These are phyloP conservation scores for Pyracantha coccinea DNA, from an alignment of 331 rosid genomes.

Conservation along the genomic window DNA sequence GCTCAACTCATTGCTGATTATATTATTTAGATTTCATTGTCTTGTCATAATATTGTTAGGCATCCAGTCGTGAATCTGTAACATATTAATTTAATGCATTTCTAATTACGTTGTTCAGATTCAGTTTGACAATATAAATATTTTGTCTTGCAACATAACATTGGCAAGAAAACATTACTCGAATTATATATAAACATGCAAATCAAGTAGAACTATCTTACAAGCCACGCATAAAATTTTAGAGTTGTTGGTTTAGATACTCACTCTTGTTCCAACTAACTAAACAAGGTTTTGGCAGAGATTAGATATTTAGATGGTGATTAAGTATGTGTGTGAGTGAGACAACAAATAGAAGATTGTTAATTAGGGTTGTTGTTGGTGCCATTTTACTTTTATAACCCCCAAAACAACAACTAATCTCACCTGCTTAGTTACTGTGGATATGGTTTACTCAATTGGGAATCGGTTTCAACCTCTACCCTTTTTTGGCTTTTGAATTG, in stretches of 20 bases:
- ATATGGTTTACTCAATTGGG: constrained; percentile 10
- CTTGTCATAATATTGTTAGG: too few species aligned
- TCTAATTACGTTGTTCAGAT: too few species aligned
- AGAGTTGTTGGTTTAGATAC: neutral
- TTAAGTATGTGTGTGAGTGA: constrained; percentile 5
- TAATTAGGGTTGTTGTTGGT: constrained; percentile 15
- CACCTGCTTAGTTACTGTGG: constrained; percentile 24
- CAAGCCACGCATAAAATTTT: constrained; percentile 38
- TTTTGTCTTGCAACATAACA: too few species aligned
- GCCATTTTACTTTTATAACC: constrained; percentile 21
- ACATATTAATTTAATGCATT: too few species aligned
- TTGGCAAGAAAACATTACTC: neutral
- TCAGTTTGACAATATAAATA: too few species aligned
- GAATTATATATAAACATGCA: neutral
- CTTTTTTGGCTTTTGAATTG: constrained; percentile 16
- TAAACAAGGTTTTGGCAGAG: constrained; percentile 1
- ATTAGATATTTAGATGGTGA: constrained; percentile 7
- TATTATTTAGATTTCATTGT: too few species aligned
- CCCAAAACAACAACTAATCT: constrained; percentile 11
- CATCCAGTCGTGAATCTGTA: too few species aligned
- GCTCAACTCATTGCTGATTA: neutral
- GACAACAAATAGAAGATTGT: constrained; percentile 10
- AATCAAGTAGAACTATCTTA: constrained; percentile 20
- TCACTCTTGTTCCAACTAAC: constrained; percentile 29
- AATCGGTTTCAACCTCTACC: constrained; percentile 42